Evolutionary conservation across 2,329 filamentous ascomycete genomes (phyloP).

Genomic region (Cryphonectria naterciae): DNA sequence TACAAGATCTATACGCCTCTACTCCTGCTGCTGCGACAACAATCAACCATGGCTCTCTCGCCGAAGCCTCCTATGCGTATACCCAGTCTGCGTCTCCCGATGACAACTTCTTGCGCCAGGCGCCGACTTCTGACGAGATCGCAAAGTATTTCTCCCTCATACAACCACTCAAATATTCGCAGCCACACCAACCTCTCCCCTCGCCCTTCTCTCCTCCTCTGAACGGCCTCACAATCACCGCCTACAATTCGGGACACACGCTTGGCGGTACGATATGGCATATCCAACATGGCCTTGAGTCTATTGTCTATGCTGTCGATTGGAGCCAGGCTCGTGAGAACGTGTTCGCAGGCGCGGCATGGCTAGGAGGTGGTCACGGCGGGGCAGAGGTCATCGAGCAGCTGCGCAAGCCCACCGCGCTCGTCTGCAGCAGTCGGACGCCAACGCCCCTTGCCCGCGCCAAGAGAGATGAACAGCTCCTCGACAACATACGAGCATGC

Average conservation of each 20-base stretch:
- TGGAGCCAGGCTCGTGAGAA: slow-evolving; percentile 99
- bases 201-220: slow-evolving; percentile 88
- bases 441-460: slow-evolving; percentile 71
- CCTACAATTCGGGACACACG: slow-evolving; percentile 95
- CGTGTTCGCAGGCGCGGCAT: slow-evolving; percentile 89
- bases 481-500: slow-evolving; percentile 80
- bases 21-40: slow-evolving; percentile 86
- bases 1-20: slow-evolving; percentile 91
- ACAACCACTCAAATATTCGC: slow-evolving; percentile 92
- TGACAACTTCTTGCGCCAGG: slow-evolving; percentile 63
- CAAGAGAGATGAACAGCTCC: slow-evolving; percentile 82
- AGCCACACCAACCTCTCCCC: slow-evolving; percentile 86
- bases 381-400: slow-evolving; percentile 93
- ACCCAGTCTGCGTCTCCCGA: slow-evolving; percentile 53
- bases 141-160: slow-evolving; percentile 89
- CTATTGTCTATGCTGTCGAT: slow-evolving; percentile 95
- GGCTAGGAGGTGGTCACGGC: slow-evolving; percentile 75
- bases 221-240: slow-evolving; percentile 90
- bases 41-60: slow-evolving; percentile 74
- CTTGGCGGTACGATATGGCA: slow-evolving; percentile 98
- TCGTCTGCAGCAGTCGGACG: slow-evolving; percentile 87
- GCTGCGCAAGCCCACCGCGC: slow-evolving; percentile 86
- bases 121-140: slow-evolving; percentile 86
- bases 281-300: slow-evolving; percentile 94
- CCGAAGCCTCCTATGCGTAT: slow-evolving; percentile 62